Base-by-base conservation (phyloP, 805 yeast genomes). In the Saturnispora hagleri region DNA sequence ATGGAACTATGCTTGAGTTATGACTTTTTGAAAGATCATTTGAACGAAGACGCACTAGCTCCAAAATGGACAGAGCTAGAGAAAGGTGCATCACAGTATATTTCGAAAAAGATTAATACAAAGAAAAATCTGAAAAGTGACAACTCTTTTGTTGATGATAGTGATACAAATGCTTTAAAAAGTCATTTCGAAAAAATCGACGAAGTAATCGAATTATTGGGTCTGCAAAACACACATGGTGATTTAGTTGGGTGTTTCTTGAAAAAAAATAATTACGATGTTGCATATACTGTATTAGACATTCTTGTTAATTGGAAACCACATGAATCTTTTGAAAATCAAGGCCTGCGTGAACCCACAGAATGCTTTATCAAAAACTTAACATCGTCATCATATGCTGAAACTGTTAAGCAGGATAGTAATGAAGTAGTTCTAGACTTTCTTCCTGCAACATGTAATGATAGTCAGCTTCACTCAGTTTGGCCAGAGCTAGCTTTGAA, bases 401-500 rank as follows among this genome's bases (percentile, higher is more conserved):
- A 50, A n/a, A 18, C 42, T 18, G 26, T 38, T 18, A 8, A 38
- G 13, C 9, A 1, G 24, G 33, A 41, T 33, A 48, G n/a, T 15
- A 47, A 33, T 2, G 12, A 9, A 6, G 33, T 24, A 5, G 13
- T 8, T 9, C 24, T 31, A n/a, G 40, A 44, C 15, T 9, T 13
- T 6, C 24, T 50, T 10, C 13, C 10, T 27, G 35, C 46, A 2
- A 22, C 42, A 2, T 38, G 26, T 38, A 12, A 9, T 5, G 22
- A 38, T 17, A 10, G 5, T 8, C 22, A 17, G 15, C 13, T 38
- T 6, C 42, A 18, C 4, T 18, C 42, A 9, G 42, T 20, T 15
- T 56, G 58, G 58, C 13, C 53, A 3, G 75, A 71, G 47, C 53
- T 79, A 28, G 59, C 66, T 1, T 60, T 60, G 2, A 48, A 70